phyloP scores from a whole-genome alignment of 768 basidiomycete species.

The Pleurotus eryngii region DNA sequence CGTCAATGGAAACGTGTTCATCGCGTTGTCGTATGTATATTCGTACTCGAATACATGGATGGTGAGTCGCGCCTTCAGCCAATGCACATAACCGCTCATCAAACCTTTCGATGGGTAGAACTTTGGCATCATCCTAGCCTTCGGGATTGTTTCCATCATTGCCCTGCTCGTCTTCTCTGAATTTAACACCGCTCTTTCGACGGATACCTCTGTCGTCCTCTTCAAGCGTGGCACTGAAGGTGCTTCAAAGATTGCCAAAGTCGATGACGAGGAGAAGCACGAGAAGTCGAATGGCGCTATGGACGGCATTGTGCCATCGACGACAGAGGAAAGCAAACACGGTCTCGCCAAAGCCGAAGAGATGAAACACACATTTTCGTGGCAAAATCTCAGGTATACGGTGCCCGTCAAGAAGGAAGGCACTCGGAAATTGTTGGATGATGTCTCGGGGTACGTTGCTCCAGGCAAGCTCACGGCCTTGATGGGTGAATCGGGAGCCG shows the following conservation, averaged over 20 bases:
- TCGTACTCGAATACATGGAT: slow-evolving; percentile 10
- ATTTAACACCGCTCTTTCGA: slow-evolving; percentile 38
- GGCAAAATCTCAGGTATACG: slow-evolving; percentile 59
- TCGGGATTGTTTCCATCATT: slow-evolving; percentile 52
- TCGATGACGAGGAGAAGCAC: background rate
- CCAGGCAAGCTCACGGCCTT: slow-evolving; percentile 68
- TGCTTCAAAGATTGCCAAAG: background rate
- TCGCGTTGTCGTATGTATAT: slow-evolving; percentile 37
- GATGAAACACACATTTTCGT: slow-evolving; percentile 60
- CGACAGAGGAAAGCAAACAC: background rate
- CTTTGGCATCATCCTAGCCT: slow-evolving; percentile 66
- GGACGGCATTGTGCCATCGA: background rate
- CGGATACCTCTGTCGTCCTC: slow-evolving; percentile 41
- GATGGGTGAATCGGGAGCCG: slow-evolving; percentile 48
- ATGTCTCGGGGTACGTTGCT: slow-evolving; percentile 62
- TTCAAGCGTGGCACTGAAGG: slow-evolving; percentile 38
- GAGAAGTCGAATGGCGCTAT: background rate
- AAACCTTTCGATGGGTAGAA: slow-evolving; percentile 43
- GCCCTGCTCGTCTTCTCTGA: slow-evolving; percentile 60
- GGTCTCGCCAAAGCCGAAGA: slow-evolving; percentile 17
- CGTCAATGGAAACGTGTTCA: slow-evolving; percentile 45
- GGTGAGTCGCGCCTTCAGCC: slow-evolving; percentile 7
- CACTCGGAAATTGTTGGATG: slow-evolving; percentile 43
- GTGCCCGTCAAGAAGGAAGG: slow-evolving; percentile 42
- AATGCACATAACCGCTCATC: background rate